phyloP scores from a whole-genome alignment of 177 flowering plant genomes.

The Telopea speciosissima region DNA sequence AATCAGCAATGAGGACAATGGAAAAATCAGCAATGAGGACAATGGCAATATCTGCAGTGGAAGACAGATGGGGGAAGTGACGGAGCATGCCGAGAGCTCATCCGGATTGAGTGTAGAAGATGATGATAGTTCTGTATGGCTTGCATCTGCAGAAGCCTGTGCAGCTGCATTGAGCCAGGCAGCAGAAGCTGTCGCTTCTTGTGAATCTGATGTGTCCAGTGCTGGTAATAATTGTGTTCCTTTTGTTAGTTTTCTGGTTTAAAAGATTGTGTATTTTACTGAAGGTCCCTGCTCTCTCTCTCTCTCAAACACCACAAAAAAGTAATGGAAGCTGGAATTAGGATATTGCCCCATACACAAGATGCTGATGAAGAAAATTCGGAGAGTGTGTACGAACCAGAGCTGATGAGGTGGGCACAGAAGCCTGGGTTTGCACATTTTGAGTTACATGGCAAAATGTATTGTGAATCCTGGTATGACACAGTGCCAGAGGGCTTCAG shows the following conservation, averaged over 20 bases:
- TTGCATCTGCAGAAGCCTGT: conserved; percentile 84
- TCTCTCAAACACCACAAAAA: not conserved
- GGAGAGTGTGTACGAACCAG: conserved; percentile 28
- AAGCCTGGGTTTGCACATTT: conserved; percentile 38
- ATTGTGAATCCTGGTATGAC: conserved; percentile 72
- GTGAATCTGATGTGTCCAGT: conserved; percentile 45
- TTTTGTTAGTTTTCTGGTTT: not conserved
- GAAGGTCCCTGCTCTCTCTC: not conserved
- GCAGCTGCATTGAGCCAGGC: conserved; percentile 68
- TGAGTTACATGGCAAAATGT: conserved; percentile 32
- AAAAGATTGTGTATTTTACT: not conserved
- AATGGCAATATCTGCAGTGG: conserved; percentile 35
- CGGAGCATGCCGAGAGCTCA: conserved; percentile 13
- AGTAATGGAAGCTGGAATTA: conserved; percentile 74
- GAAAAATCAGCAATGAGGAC: too few species aligned
- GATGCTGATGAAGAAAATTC: conserved; percentile 26
- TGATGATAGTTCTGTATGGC: conserved; percentile 25
- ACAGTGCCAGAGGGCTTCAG: conserved; percentile 74
- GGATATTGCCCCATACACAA: conserved; percentile 40
- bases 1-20: conserved; percentile 15
- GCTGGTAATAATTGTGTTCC: conserved; percentile 43
- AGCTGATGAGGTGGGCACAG: conserved; percentile 43
- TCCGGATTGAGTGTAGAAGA: conserved; percentile 16
- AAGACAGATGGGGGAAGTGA: conserved; percentile 27
- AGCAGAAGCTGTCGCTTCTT: conserved; percentile 72